Evolutionary conservation across 352 stramenopile genomes (phyloP).

Genomic region (Phytophthora pini): DNA sequence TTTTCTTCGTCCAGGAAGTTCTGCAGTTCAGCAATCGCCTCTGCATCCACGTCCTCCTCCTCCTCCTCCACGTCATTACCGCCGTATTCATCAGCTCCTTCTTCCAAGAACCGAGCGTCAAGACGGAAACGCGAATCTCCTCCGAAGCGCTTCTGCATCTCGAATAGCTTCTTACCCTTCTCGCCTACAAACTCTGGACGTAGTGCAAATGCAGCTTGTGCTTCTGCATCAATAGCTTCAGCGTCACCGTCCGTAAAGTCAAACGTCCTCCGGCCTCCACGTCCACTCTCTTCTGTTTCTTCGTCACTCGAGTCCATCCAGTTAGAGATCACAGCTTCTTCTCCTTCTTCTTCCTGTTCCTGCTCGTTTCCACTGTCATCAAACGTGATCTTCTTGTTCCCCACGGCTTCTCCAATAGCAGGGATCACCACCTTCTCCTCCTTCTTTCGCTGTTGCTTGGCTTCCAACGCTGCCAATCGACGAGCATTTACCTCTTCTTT

Average conservation of each 20-base stretch:
- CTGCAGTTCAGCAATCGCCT: slow-evolving; percentile 46
- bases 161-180: slow-evolving; percentile 76
- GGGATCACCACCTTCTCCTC: slow-evolving; percentile 39
- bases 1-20: slow-evolving; percentile 57
- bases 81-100: slow-evolving; percentile 66
- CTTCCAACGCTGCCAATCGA: slow-evolving; percentile 59
- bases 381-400: slow-evolving; percentile 81
- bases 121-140: slow-evolving; percentile 82
- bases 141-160: slow-evolving; percentile 84
- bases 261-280: slow-evolving; percentile 39
- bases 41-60: slow-evolving; percentile 25
- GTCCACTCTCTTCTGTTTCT: slow-evolving; percentile 30
- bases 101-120: slow-evolving; percentile 78
- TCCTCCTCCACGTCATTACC: slow-evolving; percentile 51
- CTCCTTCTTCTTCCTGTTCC: slow-evolving; percentile 38
- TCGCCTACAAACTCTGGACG: slow-evolving; percentile 77
- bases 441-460: slow-evolving; percentile 47
- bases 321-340: slow-evolving; percentile 36
- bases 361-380: slow-evolving; percentile 70
- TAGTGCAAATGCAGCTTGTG: slow-evolving; percentile 56
- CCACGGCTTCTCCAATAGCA: slow-evolving; percentile 25
- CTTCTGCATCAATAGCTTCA: slow-evolving; percentile 21
- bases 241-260: slow-evolving; percentile 44
- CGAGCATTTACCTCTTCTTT: slow-evolving; percentile 39
- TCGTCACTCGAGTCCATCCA: slow-evolving; percentile 74